Percentiles rank a stretch among this genome's conserved stretches.
Evolutionary conservation across 805 yeast genomes (phyloP).

Genomic region (Kuraishia molischiana): DNA sequence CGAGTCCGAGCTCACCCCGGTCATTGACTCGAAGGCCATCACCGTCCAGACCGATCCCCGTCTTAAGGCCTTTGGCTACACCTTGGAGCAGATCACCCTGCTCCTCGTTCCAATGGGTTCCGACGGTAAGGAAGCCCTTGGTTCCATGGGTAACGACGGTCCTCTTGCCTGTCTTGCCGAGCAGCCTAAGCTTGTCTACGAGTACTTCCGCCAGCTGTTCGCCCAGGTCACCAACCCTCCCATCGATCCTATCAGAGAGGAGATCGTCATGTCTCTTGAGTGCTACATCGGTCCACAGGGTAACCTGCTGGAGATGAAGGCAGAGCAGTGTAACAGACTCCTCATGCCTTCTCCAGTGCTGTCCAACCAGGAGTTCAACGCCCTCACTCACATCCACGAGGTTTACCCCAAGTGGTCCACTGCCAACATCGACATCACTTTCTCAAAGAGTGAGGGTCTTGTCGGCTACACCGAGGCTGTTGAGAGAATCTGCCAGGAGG

Average conservation of each 20-base stretch:
- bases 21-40: conserved; percentile 16
- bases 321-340: conserved; percentile 85
- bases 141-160: conserved; percentile 98
- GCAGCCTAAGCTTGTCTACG: conserved; percentile 84
- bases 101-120: conserved; percentile 89
- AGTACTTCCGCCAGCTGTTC: conserved; percentile 90
- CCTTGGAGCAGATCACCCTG: conserved; percentile 83
- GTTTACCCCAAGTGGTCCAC: conserved; percentile 86
- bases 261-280: conserved; percentile 93
- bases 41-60: conserved; percentile 76
- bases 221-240: conserved; percentile 99
- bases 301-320: conserved; percentile 84
- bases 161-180: conserved; percentile 92
- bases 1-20: conserved; percentile 13
- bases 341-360: conserved; percentile 77
- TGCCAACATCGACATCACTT: conserved; percentile 80
- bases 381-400: conserved; percentile 59
- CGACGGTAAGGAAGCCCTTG: conserved; percentile 88
- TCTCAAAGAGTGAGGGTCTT: conserved; percentile 72
- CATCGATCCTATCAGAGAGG: conserved; percentile 95
- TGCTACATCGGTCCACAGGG: conserved; percentile 99
- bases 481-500: conserved; percentile 80
- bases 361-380: conserved; percentile 60
- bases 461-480: conserved; percentile 78
- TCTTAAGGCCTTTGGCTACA: conserved; percentile 80